A percentile compares a stretch with the other conserved stretches of the same genome.
phyloP scores from a whole-genome alignment of 2,329 filamentous ascomycete genomes.

The Celoporthe dispersa region DNA sequence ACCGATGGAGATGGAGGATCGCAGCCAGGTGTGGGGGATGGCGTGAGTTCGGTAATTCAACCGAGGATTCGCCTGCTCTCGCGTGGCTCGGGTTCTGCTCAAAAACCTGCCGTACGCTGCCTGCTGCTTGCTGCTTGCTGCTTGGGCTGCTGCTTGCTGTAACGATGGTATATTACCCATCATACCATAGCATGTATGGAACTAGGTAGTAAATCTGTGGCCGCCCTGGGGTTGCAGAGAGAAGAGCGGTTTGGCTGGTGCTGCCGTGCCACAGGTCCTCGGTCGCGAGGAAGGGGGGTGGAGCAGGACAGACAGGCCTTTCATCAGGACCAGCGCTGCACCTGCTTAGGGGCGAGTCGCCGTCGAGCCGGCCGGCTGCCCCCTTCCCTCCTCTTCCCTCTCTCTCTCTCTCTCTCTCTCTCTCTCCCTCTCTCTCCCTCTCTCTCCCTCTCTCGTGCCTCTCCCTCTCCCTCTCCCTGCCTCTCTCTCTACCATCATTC shows the following conservation, averaged over 20 bases:
- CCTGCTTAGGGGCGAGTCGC: background rate
- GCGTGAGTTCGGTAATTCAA: conserved; percentile 9
- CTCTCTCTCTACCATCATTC: background rate
- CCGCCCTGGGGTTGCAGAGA: background rate
- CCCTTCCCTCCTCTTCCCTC: background rate
- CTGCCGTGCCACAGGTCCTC: background rate
- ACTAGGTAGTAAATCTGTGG: background rate
- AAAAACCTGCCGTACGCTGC: background rate
- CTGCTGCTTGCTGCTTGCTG: no score
- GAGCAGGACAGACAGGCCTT: background rate
- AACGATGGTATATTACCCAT: no score
- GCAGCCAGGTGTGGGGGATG: background rate
- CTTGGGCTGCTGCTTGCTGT: no score
- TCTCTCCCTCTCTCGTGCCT: no score
- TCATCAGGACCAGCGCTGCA: conserved; percentile 2
- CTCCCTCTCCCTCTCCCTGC: background rate
- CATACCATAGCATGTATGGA: no score
- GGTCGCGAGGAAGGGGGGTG: background rate
- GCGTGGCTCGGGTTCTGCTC: background rate
- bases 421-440: no score
- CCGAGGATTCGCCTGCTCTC: conserved; percentile 1
- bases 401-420: no score
- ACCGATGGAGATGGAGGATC: background rate
- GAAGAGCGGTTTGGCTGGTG: background rate
- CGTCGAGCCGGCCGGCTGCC: background rate